phyloP scores from a whole-genome alignment of 805 yeast species.

The Cyberlindnera subsufficiens region DNA sequence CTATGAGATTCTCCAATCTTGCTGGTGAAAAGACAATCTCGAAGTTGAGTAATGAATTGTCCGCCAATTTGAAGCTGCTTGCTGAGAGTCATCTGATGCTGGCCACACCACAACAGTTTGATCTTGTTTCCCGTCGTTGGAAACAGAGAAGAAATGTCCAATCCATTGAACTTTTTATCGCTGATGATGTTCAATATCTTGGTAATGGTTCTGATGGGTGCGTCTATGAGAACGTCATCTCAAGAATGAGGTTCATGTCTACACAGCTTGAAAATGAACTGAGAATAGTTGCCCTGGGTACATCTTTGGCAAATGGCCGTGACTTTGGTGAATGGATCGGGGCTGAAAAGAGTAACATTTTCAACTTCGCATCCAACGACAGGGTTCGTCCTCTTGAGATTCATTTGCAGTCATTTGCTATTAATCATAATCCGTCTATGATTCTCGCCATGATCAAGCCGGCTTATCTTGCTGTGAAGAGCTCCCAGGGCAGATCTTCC shows the following conservation, averaged over 20 bases:
- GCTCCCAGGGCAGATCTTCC: slow-evolving; percentile 27
- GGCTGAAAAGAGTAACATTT: slow-evolving; percentile 50
- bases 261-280: slow-evolving; percentile 53
- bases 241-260: slow-evolving; percentile 67
- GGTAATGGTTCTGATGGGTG: slow-evolving; percentile 55
- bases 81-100: slow-evolving; percentile 61
- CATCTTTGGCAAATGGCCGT: slow-evolving; percentile 65
- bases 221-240: slow-evolving; percentile 60
- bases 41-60: slow-evolving; percentile 47
- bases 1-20: slow-evolving; percentile 35
- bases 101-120: slow-evolving; percentile 79
- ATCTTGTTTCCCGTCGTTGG: slow-evolving; percentile 74
- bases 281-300: slow-evolving; percentile 65
- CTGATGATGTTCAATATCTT: slow-evolving; percentile 67
- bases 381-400: slow-evolving; percentile 53
- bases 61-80: slow-evolving; percentile 48
- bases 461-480: slow-evolving; percentile 36
- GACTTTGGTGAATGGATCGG: slow-evolving; percentile 90
- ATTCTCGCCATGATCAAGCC: slow-evolving; percentile 46
- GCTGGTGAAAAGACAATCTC: slow-evolving; percentile 54
- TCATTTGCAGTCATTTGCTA: slow-evolving; percentile 43
- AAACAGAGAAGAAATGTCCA: slow-evolving; percentile 67
- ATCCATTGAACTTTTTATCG: slow-evolving; percentile 58
- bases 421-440: slow-evolving; percentile 46
- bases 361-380: slow-evolving; percentile 64